Evolutionary conservation across 139 green algal genomes (phyloP), one percentile per base, ranked within the genome.

Genomic region (Haematococcus sp.): DNA sequence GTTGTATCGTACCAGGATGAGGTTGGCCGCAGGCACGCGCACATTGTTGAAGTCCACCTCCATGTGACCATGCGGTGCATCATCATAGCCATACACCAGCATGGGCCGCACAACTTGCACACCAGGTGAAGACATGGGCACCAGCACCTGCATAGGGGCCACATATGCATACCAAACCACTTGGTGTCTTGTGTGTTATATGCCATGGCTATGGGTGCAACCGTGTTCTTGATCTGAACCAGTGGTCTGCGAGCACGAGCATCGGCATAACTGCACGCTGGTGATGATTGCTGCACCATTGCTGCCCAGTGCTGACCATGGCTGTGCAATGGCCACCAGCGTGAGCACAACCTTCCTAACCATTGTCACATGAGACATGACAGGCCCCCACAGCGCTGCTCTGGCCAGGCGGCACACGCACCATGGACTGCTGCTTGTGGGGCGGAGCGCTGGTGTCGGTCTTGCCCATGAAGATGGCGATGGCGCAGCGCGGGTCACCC

Each of bases 391-490:
- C n/a, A n/a, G n/a, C n/a, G n/a, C n/a, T n/a, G n/a, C n/a, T n/a
- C n/a, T n/a, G 52, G 19, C 25, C 15, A 66, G 28, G 27, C 25
- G 17, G 55, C 55, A 32, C 35, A 34, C 65, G 7, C 70, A 98
- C 77, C 92, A 98, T 98, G 52, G 86, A 93, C 84, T 98, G 94
- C 85, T 97, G 94, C 65, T 61, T 66, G 84, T 99, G 91, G 0
- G 81, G 64, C 1, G 78, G 28, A 0, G 83, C 84, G 0, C 23
- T 32, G 2, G 77, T 40, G 80, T 93, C 85, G 1, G 84, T 93
- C 77, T 95, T 97, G 52, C 93, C 96, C 95, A 99, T 98, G 81
- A 99, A 97, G 63, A 99, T 97, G 63, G 78, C 80, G 11, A 99
- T 34, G 49, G 73, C 44, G 64, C 71, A 76, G 51, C 92, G 80